Conservation (phyloP, 1,284 basidiomycete species). For the Naganishia albida region DNA sequence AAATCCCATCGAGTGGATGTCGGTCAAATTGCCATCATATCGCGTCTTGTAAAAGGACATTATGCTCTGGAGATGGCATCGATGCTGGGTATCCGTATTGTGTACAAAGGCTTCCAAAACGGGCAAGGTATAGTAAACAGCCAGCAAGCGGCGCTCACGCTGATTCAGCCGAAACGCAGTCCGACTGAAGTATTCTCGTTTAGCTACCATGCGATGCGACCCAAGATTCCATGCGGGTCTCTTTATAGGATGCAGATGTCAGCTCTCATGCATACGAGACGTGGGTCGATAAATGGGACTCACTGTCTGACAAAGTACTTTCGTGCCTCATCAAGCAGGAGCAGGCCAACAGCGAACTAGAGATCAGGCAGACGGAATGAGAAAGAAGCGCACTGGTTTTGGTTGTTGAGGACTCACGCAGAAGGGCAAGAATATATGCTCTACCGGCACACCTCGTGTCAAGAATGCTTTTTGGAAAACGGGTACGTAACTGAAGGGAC, state of each 20-base stretch:
- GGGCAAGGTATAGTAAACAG: no score
- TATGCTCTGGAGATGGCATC: no score
- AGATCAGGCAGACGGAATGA: constrained; percentile 35
- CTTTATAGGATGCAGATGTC: background rate
- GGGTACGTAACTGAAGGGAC: constrained; percentile 55
- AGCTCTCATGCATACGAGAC: background rate
- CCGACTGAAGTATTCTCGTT: no score
- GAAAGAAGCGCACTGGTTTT: constrained; percentile 45
- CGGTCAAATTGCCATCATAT: no score
- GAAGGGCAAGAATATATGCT: constrained; percentile 59
- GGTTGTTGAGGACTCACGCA: constrained; percentile 43
- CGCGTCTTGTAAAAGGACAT: no score
- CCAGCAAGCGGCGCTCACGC: no score
- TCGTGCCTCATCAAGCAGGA: constrained; percentile 54
- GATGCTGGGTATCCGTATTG: no score
- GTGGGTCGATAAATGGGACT: constrained; percentile 35
- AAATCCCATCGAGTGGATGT: no score
- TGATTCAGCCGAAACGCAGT: no score
- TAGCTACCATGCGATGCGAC: constrained; percentile 23
- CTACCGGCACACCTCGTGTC: constrained; percentile 59
- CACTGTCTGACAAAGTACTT: constrained; percentile 53
- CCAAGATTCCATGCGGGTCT: constrained; percentile 23
- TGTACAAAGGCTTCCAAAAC: no score
- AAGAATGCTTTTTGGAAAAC: constrained; percentile 63
- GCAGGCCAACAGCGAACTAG: constrained; percentile 43